Percentiles rank a stretch among this genome's conserved stretches.
These are phyloP conservation scores for Priceomyces fermenticarens DNA, from an alignment of 805 yeast species.

Conservation along the genomic window DNA sequence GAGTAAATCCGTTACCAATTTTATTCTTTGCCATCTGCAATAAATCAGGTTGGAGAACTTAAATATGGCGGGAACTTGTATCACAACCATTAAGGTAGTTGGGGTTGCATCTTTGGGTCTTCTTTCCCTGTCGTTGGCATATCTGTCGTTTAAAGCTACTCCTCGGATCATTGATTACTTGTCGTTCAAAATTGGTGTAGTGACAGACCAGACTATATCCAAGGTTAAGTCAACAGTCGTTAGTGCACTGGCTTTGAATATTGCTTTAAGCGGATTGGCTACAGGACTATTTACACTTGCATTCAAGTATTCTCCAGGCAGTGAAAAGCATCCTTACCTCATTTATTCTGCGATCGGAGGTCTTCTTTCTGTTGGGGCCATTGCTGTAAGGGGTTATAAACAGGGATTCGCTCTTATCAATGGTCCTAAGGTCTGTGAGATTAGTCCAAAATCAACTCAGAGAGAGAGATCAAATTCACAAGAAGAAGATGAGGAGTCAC, in stretches of 20 bases:
- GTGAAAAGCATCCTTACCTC: slow-evolving; percentile 70
- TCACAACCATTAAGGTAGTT: slow-evolving; percentile 51
- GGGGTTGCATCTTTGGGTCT: slow-evolving; percentile 72
- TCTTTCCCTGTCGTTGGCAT: slow-evolving; percentile 50
- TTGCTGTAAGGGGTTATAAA: slow-evolving; percentile 13
- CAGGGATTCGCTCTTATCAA: slow-evolving; percentile 15
- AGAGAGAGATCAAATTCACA: slow-evolving; percentile 5
- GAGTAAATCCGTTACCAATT: no score
- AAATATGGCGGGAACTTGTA: slow-evolving; percentile 29
- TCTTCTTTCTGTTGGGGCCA: slow-evolving; percentile 36
- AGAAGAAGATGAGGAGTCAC: slow-evolving; percentile 20
- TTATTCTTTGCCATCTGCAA: slow-evolving; percentile 1
- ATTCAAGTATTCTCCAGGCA: slow-evolving; percentile 52
- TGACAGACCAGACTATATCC: slow-evolving; percentile 6
- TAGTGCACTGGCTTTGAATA: slow-evolving; percentile 19
- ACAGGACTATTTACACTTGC: slow-evolving; percentile 52
- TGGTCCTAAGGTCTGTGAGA: background rate
- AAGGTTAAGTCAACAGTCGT: slow-evolving; percentile 19
- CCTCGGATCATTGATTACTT: slow-evolving; percentile 27
- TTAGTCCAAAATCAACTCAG: background rate
- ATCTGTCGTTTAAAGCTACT: slow-evolving; percentile 32
- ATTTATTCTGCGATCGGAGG: slow-evolving; percentile 61
- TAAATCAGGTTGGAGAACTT: background rate
- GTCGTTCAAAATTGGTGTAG: slow-evolving; percentile 16
- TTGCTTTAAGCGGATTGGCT: slow-evolving; percentile 46